phyloP scores from a whole-genome alignment of 2,329 filamentous ascomycete species.

The Aspergillus sp. region DNA sequence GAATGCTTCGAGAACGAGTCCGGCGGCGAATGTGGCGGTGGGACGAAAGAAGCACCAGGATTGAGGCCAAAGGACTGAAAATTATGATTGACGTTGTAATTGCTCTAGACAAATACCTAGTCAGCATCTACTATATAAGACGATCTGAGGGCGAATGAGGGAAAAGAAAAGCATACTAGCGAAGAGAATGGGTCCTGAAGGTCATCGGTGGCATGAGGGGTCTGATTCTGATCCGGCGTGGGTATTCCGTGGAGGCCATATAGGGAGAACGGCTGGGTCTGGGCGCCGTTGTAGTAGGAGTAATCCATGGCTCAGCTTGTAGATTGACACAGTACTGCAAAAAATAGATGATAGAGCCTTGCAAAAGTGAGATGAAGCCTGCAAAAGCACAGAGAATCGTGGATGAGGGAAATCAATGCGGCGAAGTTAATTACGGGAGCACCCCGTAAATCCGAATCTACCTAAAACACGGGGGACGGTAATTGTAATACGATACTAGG shows the following conservation, averaged over 20 bases:
- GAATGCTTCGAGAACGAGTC: constrained; percentile 31
- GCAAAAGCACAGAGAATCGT: too few relatives aligned
- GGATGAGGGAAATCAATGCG: too few relatives aligned
- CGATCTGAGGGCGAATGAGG: too few relatives aligned
- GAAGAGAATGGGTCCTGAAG: constrained; percentile 36
- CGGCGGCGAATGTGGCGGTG: constrained; percentile 30
- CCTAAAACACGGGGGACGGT: too few relatives aligned
- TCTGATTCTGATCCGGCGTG: constrained; percentile 34
- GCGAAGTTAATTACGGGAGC: too few relatives aligned
- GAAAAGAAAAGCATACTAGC: too few relatives aligned
- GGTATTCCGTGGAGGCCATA: constrained; percentile 46
- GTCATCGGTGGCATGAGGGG: constrained; percentile 30
- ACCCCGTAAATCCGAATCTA: too few relatives aligned
- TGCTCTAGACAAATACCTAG: constrained; percentile 16
- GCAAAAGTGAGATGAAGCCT: too few relatives aligned
- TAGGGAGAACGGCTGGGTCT: constrained; percentile 45
- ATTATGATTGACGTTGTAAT: constrained; percentile 31
- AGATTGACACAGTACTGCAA: too few relatives aligned
- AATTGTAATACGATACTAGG: too few relatives aligned
- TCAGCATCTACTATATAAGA: constrained; percentile 6
- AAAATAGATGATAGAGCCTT: too few relatives aligned
- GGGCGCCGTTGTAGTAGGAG: constrained; percentile 44
- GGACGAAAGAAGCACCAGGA: constrained; percentile 23
- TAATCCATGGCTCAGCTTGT: constrained; percentile 48
- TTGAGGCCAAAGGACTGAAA: constrained; percentile 36